Percentiles rank a stretch among this genome's conserved stretches.
Conservation (phyloP, 176 grass and related monocot genomes). For the Tillandsia leiboldiana region DNA sequence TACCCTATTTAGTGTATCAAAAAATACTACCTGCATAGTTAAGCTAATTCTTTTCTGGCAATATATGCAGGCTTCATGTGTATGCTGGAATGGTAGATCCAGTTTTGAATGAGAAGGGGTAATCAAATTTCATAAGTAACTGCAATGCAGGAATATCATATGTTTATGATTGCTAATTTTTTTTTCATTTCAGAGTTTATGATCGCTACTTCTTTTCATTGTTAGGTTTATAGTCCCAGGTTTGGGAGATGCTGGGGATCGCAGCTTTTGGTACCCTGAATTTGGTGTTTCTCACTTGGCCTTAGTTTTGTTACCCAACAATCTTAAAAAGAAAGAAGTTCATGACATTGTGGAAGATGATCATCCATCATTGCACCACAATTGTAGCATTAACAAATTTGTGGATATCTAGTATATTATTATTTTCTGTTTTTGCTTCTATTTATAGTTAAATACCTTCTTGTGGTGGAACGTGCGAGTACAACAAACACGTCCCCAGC, state of each 20-base stretch:
- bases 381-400: too few relatives aligned
- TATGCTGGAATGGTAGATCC: constrained; percentile 58
- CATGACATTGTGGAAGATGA: too few relatives aligned
- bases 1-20: constrained; percentile 3
- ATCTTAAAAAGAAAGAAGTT: too few relatives aligned
- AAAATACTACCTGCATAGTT: constrained; percentile 12
- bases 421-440: too few relatives aligned
- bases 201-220: not conserved
- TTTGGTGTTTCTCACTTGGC: not conserved
- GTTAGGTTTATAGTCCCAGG: constrained; percentile 54
- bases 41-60: constrained; percentile 6
- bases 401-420: too few relatives aligned
- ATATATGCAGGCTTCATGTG: constrained; percentile 47
- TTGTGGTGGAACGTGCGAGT: too few relatives aligned
- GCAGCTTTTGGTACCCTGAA: constrained; percentile 58
- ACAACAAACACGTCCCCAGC: too few relatives aligned
- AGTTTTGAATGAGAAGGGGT: constrained; percentile 64
- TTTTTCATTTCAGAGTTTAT: too few relatives aligned
- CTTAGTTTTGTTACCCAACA: not conserved
- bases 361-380: too few relatives aligned
- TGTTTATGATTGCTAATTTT: not conserved
- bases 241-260: constrained; percentile 55
- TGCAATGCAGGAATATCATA: not conserved
- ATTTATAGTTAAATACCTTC: too few relatives aligned
- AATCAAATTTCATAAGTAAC: not conserved